Percentiles rank a stretch among this genome's conserved stretches.
Conservation (phyloP, 768 basidiomycete genomes). For the Guyanaporus albipodus region DNA sequence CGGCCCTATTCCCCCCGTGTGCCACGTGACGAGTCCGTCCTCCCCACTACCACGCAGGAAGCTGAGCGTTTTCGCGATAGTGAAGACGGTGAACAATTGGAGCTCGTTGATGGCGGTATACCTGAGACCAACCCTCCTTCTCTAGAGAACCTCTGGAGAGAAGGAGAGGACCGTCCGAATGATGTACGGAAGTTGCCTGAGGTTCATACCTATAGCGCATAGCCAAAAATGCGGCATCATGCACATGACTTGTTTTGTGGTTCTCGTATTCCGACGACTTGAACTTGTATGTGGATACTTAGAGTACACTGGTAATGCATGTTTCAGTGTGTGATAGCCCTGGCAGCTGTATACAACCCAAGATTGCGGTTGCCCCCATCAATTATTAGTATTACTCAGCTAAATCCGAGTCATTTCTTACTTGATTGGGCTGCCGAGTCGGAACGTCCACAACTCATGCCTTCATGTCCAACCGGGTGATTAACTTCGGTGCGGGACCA, state of each 20-base stretch:
- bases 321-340: too few species aligned
- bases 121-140: conserved; percentile 6
- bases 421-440: too few species aligned
- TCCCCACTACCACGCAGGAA: conserved; percentile 38
- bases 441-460: too few species aligned
- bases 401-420: neutral
- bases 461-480: conserved; percentile 42
- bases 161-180: conserved; percentile 24
- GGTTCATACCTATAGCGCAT: neutral
- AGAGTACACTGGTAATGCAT: too few species aligned
- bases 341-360: too few species aligned
- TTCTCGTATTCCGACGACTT: neutral
- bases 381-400: neutral
- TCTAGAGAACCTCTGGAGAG: conserved; percentile 28
- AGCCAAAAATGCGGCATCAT: neutral
- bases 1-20: conserved; percentile 71
- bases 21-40: conserved; percentile 37
- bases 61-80: conserved; percentile 11
- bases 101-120: conserved; percentile 20
- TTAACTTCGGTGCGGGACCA: conserved; percentile 95
- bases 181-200: conserved; percentile 20
- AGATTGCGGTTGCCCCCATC: neutral
- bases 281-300: neutral
- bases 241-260: neutral
- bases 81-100: conserved; percentile 23